phyloP scores from a whole-genome alignment of 2,329 filamentous ascomycete genomes.

The Botrytis galanthina region DNA sequence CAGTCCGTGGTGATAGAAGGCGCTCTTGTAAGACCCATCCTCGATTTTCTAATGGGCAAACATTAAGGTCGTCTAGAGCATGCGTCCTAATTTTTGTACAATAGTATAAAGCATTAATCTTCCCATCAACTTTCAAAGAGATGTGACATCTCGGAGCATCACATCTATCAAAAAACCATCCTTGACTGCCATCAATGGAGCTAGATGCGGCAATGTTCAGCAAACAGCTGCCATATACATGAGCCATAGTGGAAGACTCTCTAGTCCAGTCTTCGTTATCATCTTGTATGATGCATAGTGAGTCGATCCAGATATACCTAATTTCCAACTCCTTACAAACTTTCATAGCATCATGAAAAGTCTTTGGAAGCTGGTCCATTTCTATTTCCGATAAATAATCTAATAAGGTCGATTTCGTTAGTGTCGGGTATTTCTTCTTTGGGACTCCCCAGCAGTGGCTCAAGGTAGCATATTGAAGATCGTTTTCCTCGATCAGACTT shows the following conservation, averaged over 20 bases:
- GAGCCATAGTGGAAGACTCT: neutral
- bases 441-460: neutral
- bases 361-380: neutral
- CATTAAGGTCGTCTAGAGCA: fast-evolving
- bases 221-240: neutral
- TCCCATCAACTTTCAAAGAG: neutral
- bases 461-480: neutral
- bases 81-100: fast-evolving
- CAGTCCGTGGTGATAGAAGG: neutral
- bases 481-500: neutral
- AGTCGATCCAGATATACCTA: neutral
- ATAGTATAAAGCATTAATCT: neutral
- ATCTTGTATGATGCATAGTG: neutral
- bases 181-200: neutral
- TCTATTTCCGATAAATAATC: neutral
- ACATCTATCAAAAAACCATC: neutral
- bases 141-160: neutral
- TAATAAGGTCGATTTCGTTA: neutral
- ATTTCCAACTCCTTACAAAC: neutral
- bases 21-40: neutral
- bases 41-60: neutral
- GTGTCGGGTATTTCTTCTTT: neutral
- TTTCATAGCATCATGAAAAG: neutral
- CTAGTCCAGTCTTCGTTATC: neutral
- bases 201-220: neutral